Conservation (phyloP, 192 early-diverging fungal genomes). For the Dimargaris verticillata region DNA sequence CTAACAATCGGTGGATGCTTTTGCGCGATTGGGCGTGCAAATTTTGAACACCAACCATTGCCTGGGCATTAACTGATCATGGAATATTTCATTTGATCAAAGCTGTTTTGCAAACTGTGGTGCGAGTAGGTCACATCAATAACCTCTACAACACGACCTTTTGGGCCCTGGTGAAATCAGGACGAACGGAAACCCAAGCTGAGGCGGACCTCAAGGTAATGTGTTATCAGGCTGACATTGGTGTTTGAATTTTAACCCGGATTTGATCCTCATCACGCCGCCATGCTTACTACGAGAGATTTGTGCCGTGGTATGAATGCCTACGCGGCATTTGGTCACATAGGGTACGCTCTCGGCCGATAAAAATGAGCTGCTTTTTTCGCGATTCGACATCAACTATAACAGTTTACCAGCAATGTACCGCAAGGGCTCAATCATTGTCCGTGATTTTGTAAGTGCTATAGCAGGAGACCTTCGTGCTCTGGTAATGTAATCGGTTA, state of each 20-base stretch:
- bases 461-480: no score
- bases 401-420: conserved; percentile 64
- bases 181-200: conserved; percentile 53
- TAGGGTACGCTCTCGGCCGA: conserved; percentile 72
- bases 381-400: conserved; percentile 76
- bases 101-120: no score
- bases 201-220: conserved; percentile 53
- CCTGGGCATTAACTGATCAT: no score
- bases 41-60: no score
- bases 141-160: conserved; percentile 94
- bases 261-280: no score
- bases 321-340: neutral
- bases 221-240: neutral
- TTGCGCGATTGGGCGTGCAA: no score
- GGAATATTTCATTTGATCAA: no score
- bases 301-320: no score
- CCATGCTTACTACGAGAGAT: no score
- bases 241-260: no score
- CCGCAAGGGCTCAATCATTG: conserved; percentile 71
- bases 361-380: conserved; percentile 86
- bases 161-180: conserved; percentile 71
- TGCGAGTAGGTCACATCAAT: conserved; percentile 52
- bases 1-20: no score
- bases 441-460: conserved; percentile 36
- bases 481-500: no score